These are phyloP conservation scores for Pyrenopolyporus hunteri DNA, from an alignment of 495 filamentous ascomycete genomes.

Conservation along the genomic window DNA sequence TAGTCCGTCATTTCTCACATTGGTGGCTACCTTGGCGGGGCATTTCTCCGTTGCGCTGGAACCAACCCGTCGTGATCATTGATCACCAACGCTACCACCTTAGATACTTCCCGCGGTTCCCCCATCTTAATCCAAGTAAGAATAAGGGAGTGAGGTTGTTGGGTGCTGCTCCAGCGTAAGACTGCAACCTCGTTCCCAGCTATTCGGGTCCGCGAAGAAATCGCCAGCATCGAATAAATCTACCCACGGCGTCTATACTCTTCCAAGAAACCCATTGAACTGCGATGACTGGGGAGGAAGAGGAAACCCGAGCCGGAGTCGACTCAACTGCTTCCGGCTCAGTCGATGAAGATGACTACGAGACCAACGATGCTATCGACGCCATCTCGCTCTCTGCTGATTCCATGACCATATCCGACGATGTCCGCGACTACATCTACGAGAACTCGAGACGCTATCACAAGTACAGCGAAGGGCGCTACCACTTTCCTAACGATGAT, in stretches of 20 bases:
- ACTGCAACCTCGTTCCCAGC: conserved; percentile 18
- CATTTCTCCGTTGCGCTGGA: conserved; percentile 39
- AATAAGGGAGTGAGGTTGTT: background rate
- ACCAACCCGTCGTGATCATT: conserved; percentile 36
- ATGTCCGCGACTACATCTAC: conserved; percentile 58
- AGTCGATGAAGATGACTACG: no score
- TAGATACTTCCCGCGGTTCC: conserved; percentile 11
- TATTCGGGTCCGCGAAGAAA: conserved; percentile 31
- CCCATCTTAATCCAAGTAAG: conserved; percentile 13
- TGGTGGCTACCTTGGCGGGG: conserved; percentile 30
- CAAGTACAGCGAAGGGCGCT: conserved; percentile 61
- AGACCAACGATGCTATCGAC: conserved; percentile 30
- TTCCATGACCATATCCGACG: conserved; percentile 35
- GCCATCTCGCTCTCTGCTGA: conserved; percentile 28
- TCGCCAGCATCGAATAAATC: conserved; percentile 22
- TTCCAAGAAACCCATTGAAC: conserved; percentile 22
- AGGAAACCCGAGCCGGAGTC: conserved; percentile 13
- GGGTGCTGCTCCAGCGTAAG: conserved; percentile 15
- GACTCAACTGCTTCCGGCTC: conserved; percentile 31
- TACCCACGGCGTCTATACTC: background rate
- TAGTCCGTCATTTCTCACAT: conserved; percentile 28
- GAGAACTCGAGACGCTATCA: conserved; percentile 70
- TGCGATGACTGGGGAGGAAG: conserved; percentile 20
- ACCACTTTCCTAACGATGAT: conserved; percentile 65
- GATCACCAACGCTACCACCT: conserved; percentile 26